Conservation (phyloP, 768 basidiomycete genomes). For the Pisolithus sp. region DNA sequence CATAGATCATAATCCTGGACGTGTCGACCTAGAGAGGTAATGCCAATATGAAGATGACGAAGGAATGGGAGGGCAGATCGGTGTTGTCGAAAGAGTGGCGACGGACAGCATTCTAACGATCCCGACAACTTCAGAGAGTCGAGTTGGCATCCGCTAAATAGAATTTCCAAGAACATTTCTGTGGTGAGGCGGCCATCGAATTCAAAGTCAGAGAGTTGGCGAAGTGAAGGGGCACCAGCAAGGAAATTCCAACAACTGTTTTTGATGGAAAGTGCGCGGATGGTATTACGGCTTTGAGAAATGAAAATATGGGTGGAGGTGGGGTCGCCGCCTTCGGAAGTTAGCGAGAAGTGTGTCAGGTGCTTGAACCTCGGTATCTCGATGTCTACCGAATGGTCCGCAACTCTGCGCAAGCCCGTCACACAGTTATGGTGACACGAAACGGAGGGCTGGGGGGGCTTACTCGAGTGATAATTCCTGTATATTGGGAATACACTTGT, state of each 20-base stretch:
- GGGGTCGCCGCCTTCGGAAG: slow-evolving; percentile 37
- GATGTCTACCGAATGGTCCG: slow-evolving; percentile 39
- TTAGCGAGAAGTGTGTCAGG: slow-evolving; percentile 54
- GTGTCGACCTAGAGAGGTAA: slow-evolving; percentile 37
- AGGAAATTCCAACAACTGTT: slow-evolving; percentile 56
- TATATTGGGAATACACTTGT: slow-evolving; percentile 44
- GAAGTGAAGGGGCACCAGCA: slow-evolving; percentile 43
- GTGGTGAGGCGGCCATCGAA: slow-evolving; percentile 52
- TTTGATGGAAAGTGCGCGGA: slow-evolving; percentile 50
- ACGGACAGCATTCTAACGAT: slow-evolving; percentile 45
- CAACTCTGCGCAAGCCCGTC: slow-evolving; percentile 12
- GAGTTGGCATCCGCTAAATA: slow-evolving; percentile 54
- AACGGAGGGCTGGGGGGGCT: slow-evolving; percentile 5
- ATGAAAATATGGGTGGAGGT: slow-evolving; percentile 40
- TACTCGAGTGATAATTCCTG: slow-evolving; percentile 54
- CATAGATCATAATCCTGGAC: slow-evolving; percentile 56
- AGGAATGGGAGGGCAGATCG: slow-evolving; percentile 52
- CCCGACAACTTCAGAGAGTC: slow-evolving; percentile 54
- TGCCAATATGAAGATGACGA: slow-evolving; percentile 53
- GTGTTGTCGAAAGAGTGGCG: slow-evolving; percentile 43
- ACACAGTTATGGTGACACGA: background rate
- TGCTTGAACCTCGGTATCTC: slow-evolving; percentile 45
- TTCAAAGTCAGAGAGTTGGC: slow-evolving; percentile 58
- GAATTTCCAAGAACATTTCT: slow-evolving; percentile 51
- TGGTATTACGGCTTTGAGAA: slow-evolving; percentile 42